Evolutionary conservation across 768 basidiomycete species (phyloP).

Genomic region (Lactifluus subvellereus): DNA sequence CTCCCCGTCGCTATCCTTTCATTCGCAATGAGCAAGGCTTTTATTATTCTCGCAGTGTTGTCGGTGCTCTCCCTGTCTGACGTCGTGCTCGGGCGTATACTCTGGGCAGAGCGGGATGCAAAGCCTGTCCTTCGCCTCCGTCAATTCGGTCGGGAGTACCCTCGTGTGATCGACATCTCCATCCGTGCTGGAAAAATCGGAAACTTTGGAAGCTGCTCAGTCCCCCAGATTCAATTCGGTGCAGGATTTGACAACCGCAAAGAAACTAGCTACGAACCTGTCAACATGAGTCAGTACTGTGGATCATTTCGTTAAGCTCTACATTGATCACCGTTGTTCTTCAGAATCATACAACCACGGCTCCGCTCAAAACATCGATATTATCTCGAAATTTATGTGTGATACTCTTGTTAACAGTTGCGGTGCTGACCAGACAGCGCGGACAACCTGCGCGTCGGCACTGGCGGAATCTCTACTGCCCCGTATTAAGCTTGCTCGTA

Average conservation of each 20-base stretch:
- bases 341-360: slow-evolving; percentile 42
- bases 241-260: slow-evolving; percentile 48
- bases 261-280: slow-evolving; percentile 52
- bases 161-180: slow-evolving; percentile 36
- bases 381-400: slow-evolving; percentile 56
- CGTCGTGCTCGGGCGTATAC: slow-evolving; percentile 34
- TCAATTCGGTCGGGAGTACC: slow-evolving; percentile 49
- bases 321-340: slow-evolving; percentile 29
- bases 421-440: slow-evolving; percentile 47
- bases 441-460: slow-evolving; percentile 42
- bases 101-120: slow-evolving; percentile 45
- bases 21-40: slow-evolving; percentile 15
- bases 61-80: slow-evolving; percentile 21
- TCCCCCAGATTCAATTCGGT: slow-evolving; percentile 51
- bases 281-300: slow-evolving; percentile 37
- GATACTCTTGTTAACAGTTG: slow-evolving; percentile 50
- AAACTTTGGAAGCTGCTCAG: slow-evolving; percentile 50
- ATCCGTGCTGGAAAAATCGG: slow-evolving; percentile 17
- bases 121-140: slow-evolving; percentile 46
- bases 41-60: slow-evolving; percentile 25
- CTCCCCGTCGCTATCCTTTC: neutral
- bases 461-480: slow-evolving; percentile 23
- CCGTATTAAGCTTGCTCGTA: neutral
- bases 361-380: slow-evolving; percentile 53
- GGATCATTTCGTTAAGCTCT: slow-evolving; percentile 26